Base-by-base conservation (phyloP, 2,329 filamentous ascomycete genomes). In the Ophiosphaerella narmari region DNA sequence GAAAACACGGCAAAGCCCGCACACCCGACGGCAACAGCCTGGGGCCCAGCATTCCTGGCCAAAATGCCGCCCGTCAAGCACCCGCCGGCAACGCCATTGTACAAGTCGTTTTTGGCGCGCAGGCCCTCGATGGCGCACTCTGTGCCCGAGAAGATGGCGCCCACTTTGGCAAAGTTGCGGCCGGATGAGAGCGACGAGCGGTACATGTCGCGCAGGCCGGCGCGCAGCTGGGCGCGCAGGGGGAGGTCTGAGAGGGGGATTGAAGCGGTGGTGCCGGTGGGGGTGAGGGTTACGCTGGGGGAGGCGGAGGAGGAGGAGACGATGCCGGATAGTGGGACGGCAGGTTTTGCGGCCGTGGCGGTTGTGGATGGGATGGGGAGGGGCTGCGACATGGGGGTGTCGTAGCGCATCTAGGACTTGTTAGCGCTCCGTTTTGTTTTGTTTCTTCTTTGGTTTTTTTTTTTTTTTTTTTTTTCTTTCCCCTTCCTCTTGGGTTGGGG, bases 181-280 rank as follows among this genome's bases (percentile, higher is more conserved):
- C 92, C 94, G 40, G 87, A 90, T 55, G 86, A 88, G 75, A 82
- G 90, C 4, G 90, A 93, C 11, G 90, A 86, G 57, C 82, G 76
- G 60, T 94, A 94, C 92, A 99, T 97, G 74, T 99, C 94, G 74
- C 89, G 91, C 79, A 99, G 91, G 45, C 94, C 94, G 66, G 83
- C 77, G 55, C 85, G 86, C 46, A 99, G 82, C 75, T 97, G 94
- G 73, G 96, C 85, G 39, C 86, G 84, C 57, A 93, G 81, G 24
- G 94, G 92, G 16, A 99, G 85, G 57, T 82, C 77, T 52, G 81
- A 74, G 60, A 86, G 77, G 52, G 79, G 78, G 11, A 65, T 48
- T 29, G 67, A 82, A 75, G 60, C 83, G 46, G 50, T 46, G 42
- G 43, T 31, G 16, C 51, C 42, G 14, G 61, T 62, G 40, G 51